Evolutionary conservation across 179 eudicot genomes (phyloP), one percentile per base, ranked within the genome.

Genomic region (Amaranthus tricolor): DNA sequence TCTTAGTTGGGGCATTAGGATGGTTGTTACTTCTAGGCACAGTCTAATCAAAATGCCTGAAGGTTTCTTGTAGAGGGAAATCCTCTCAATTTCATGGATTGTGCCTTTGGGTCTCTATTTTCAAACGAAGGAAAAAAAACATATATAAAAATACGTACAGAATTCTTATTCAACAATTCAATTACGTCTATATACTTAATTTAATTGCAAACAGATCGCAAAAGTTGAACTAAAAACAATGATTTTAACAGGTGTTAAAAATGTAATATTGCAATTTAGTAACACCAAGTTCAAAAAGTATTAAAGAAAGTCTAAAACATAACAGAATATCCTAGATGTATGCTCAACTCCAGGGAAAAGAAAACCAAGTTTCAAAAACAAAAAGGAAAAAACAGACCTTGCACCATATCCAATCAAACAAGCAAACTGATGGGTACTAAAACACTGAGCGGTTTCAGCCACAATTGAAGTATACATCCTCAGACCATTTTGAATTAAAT

Each of bases 371-470:
- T 74, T 64, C 71, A 44, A 72, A 72, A 51, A 65, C 10, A 75
- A 9, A 20, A 76, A 43, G 71, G 48, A 58, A 56, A 53, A 12
- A 82, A 59, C 77, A 67, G 54, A 96, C 99, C 99, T 96, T 84
- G 99, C 98, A 78, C 99, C 99, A 85, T 91, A 96, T 84, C 98
- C 99, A 64, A 96, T 90, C 81, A 96, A 83, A 82, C 99, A 96
- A 71, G 99, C 99, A 85, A 96, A 96, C 67, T 96, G 99, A 78
- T 96, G 99, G 67, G 99, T 96, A 79, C 99, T 96, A 86, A 96
- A 96, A 86, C 99, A 93, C 85, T 96, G 99, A 82, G 98, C 99
- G 75, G 99, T 89, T 70, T 96, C 98, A 74, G 91, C 99, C 74
- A 96, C 88, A 81, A 96, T 96, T 61, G 99, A 96, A 82, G 96